These are phyloP conservation scores for Spizellomyces punctatus DNA, from an alignment of 192 early-diverging fungal species.

Conservation along the genomic window DNA sequence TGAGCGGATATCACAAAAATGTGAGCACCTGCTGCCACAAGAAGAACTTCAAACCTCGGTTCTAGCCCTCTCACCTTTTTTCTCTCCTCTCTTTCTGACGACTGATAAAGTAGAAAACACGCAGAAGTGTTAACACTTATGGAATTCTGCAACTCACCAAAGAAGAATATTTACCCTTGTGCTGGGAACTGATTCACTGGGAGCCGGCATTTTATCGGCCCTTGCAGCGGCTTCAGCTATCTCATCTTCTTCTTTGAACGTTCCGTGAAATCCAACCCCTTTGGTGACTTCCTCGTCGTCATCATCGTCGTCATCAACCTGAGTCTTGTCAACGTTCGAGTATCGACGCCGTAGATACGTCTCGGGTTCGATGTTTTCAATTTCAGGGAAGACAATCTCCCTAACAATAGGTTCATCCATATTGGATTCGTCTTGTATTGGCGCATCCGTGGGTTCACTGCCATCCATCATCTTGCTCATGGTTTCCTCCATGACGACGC, in stretches of 20 bases:
- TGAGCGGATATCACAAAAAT: too few species aligned
- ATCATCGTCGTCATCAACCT: not conserved
- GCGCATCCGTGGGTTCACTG: too few species aligned
- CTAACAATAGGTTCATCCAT: too few species aligned
- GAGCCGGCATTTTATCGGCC: conserved; percentile 1
- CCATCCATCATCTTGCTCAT: not conserved
- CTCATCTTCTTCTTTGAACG: not conserved
- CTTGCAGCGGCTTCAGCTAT: not conserved
- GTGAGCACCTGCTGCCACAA: too few species aligned
- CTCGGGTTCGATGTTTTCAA: too few species aligned
- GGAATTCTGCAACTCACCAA: not conserved
- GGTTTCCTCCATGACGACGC: not conserved
- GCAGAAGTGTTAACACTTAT: not conserved
- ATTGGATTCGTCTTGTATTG: too few species aligned
- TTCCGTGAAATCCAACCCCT: conserved; percentile 12
- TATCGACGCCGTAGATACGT: too few species aligned
- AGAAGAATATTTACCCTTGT: not conserved
- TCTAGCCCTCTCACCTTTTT: not conserved
- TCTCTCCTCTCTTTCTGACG: conserved; percentile 1
- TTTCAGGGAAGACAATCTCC: too few species aligned
- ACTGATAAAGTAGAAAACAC: not conserved
- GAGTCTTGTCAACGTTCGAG: too few species aligned
- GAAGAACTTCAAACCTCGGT: too few species aligned
- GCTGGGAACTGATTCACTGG: conserved; percentile 3
- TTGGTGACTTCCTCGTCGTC: conserved; percentile 7